Evolutionary conservation across 208 protist species (phyloP), one percentile per base, ranked within the genome.

Genomic region (Acanthamoeba healyi): DNA sequence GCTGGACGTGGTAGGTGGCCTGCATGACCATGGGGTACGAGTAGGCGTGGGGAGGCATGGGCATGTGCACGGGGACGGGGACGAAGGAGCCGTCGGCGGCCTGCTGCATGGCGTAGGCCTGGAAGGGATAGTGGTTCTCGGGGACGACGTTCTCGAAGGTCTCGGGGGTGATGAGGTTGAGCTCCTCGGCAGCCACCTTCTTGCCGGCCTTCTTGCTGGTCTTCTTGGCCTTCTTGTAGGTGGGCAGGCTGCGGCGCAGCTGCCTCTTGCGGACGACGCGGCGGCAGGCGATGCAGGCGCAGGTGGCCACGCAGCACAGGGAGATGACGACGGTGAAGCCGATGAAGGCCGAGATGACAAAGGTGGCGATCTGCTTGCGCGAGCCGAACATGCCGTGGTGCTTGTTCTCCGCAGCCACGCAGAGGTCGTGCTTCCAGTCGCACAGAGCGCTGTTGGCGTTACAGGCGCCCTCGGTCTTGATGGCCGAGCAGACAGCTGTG

Each of bases 91-190:
- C 70, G 70, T 79, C 70, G 70, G 70, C 38, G 19, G 65, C 65
- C 70, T 79, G 70, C 17, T 79, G 70, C 36, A 79, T 49, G 70
- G 19, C 38, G 70, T 42, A 74, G n/a, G 14, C 17, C 70, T 40
- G 70, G 70, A 79, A 79, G 70, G 70, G 70, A 38, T 26, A 79
- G 70, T 19, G 36, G 36, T 40, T 19, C 32, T 79, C 36, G 70
- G 36, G 14, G 1, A 26, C 36, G 70, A 22, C 65, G 36, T 12
- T 19, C 32, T 42, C 32, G 65, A 22, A 26, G 70, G 32, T 44
- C 70, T 79, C 70, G 36, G 70, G 70, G 36, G 70, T 79, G 70
- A 79, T 79, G 70, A 79, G 70, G 70, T 24, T 79, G 36, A 79
- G 29, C 70, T 79, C 70, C 70, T 79, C 70, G 36, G 29, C 70